phyloP scores from a whole-genome alignment of 2,329 filamentous ascomycete genomes.

The Penicillium sclerotigenum region DNA sequence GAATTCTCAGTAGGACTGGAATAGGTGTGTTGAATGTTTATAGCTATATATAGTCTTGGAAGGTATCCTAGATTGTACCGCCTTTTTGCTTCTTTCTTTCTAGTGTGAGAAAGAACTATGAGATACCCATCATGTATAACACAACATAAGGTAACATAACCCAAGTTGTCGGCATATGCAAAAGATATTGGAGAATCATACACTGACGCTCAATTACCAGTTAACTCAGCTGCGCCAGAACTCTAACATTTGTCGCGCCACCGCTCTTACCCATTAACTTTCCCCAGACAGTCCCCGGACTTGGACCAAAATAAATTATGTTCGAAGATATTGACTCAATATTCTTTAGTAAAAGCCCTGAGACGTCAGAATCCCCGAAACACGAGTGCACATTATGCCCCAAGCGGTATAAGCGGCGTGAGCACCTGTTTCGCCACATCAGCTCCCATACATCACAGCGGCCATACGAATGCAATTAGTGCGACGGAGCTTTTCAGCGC shows the following conservation, averaged over 20 bases:
- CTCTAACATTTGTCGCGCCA: neutral
- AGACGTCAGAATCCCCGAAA: neutral
- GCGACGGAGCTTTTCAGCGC: constrained; percentile 35
- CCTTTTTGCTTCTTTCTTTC: neutral
- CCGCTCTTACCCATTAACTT: neutral
- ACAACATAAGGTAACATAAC: no score
- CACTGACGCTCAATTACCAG: neutral
- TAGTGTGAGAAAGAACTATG: no score
- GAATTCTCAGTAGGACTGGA: neutral
- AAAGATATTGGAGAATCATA: neutral
- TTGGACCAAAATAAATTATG: neutral
- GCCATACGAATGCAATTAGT: constrained; percentile 33
- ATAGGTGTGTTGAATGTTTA: no score
- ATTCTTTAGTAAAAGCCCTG: neutral
- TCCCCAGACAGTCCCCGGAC: neutral
- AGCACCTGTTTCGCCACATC: constrained; percentile 38
- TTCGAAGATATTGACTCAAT: neutral
- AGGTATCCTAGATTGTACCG: neutral
- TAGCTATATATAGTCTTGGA: neutral
- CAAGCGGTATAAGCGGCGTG: constrained; percentile 39
- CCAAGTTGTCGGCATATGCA: neutral
- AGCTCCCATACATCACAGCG: constrained; percentile 33
- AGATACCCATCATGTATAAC: neutral
- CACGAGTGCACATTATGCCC: constrained; percentile 33
- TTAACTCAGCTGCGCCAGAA: neutral